Evolutionary conservation across 1,284 basidiomycete genomes (phyloP).

Genomic region (Pseudozyma sp.): DNA sequence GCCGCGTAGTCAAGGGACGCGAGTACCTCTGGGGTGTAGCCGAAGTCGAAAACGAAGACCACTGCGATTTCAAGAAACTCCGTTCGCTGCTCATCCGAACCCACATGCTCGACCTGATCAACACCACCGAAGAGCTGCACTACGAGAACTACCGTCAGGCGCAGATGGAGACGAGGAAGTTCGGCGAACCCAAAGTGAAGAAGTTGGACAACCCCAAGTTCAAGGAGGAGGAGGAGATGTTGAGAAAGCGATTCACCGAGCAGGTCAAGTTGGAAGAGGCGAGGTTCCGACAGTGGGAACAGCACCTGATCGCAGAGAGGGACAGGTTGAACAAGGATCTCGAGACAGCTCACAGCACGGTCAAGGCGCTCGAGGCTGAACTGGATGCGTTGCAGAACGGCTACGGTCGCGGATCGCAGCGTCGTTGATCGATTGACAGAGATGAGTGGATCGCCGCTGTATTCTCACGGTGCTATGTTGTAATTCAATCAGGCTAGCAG

Average conservation of each 20-base stretch:
- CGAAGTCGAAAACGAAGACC: slow-evolving; percentile 96
- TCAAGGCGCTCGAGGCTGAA: slow-evolving; percentile 67
- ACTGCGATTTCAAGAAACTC: slow-evolving; percentile 99
- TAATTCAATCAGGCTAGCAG: slow-evolving; percentile 6
- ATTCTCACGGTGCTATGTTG: neutral
- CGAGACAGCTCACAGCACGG: slow-evolving; percentile 64
- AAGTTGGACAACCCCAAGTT: slow-evolving; percentile 99
- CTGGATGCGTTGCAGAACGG: slow-evolving; percentile 57
- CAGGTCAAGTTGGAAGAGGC: slow-evolving; percentile 99
- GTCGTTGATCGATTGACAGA: slow-evolving; percentile 29
- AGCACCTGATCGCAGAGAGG: slow-evolving; percentile 78
- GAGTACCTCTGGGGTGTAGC: slow-evolving; percentile 99
- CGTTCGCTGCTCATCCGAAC: slow-evolving; percentile 95
- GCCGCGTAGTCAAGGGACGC: slow-evolving; percentile 92
- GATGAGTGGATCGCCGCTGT: too few species aligned
- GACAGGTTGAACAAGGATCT: slow-evolving; percentile 69
- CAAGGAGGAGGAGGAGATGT: slow-evolving; percentile 97
- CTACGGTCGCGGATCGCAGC: slow-evolving; percentile 54
- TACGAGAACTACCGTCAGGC: slow-evolving; percentile 98
- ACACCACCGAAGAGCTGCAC: slow-evolving; percentile 93
- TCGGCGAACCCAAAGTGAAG: slow-evolving; percentile 97
- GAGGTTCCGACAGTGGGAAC: slow-evolving; percentile 98
- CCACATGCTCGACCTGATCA: slow-evolving; percentile 98
- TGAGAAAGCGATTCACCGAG: slow-evolving; percentile 97
- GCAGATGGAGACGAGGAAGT: slow-evolving; percentile 99